A percentile compares a stretch with the other conserved stretches of the same genome.
phyloP scores from a whole-genome alignment of 2,329 filamentous ascomycete species.

The Aspergillus intermedius region DNA sequence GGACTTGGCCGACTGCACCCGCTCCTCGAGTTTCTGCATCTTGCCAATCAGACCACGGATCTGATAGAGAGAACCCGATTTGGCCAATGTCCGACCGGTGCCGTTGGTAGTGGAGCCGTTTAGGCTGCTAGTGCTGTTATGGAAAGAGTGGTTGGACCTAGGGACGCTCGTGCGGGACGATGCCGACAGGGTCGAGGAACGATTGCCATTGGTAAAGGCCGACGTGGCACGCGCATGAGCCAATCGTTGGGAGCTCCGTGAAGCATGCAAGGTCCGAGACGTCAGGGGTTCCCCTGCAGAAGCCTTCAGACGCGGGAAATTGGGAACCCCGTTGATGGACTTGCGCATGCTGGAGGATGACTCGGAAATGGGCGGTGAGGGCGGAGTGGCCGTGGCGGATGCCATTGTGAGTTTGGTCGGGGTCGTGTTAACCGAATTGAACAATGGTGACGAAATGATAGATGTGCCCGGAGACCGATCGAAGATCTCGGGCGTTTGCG shows the following conservation, averaged over 20 bases:
- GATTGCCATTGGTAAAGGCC: conserved; percentile 40
- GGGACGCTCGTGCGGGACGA: conserved; percentile 32
- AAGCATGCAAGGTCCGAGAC: conserved; percentile 47
- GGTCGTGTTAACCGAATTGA: conserved; percentile 59
- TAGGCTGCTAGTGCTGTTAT: conserved; percentile 10
- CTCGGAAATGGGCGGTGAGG: conserved; percentile 90
- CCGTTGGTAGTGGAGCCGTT: conserved; percentile 34
- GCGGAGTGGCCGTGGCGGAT: conserved; percentile 70
- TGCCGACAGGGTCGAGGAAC: conserved; percentile 39
- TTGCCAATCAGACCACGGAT: conserved; percentile 91
- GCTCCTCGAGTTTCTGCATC: conserved; percentile 92
- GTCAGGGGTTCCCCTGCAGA: conserved; percentile 47
- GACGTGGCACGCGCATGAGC: conserved; percentile 53
- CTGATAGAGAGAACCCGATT: conserved; percentile 74
- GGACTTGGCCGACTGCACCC: conserved; percentile 84
- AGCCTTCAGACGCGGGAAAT: conserved; percentile 36
- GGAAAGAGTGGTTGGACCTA: conserved; percentile 13
- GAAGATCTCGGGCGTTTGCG: conserved; percentile 63
- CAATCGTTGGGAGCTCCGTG: conserved; percentile 29
- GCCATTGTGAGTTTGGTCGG: conserved; percentile 62
- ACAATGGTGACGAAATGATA: conserved; percentile 78
- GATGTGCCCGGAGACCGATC: conserved; percentile 74
- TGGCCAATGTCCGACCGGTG: conserved; percentile 45
- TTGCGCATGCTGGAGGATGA: conserved; percentile 58
- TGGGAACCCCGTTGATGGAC: conserved; percentile 47